A percentile compares a stretch with the other conserved stretches of the same genome.
phyloP scores from a whole-genome alignment of 257 asterid genomes.

The Euphrasia confusa region DNA sequence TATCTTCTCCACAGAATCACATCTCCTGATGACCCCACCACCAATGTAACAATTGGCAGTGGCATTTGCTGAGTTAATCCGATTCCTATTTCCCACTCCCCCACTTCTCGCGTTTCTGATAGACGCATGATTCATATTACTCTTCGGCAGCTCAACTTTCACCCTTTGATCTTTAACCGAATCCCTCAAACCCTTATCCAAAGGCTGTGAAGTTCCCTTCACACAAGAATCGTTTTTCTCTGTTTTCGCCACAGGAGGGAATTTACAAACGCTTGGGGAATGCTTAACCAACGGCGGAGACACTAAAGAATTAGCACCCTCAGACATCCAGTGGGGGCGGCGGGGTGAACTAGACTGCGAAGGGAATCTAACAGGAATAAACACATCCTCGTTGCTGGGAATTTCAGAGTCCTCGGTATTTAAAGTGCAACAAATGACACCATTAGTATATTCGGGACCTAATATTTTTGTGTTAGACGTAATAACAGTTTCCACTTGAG shows the following conservation, averaged over 20 bases:
- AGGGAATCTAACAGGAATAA: constrained; percentile 62
- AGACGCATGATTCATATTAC: constrained; percentile 28
- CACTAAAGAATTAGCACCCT: constrained; percentile 35
- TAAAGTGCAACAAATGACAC: constrained; percentile 63
- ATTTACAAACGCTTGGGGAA: constrained; percentile 27
- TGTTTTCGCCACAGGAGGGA: constrained; percentile 25
- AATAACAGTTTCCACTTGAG: constrained; percentile 34
- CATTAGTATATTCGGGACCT: constrained; percentile 61
- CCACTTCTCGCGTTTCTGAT: constrained; percentile 26
- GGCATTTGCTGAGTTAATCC: constrained; percentile 27
- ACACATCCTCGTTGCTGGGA: constrained; percentile 83
- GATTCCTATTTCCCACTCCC: constrained; percentile 19
- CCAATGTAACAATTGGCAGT: constrained; percentile 23
- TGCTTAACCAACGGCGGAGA: constrained; percentile 32
- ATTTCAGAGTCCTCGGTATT: constrained; percentile 68
- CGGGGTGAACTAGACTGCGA: constrained; percentile 36
- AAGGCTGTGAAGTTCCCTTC: constrained; percentile 26
- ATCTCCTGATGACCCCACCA: constrained; percentile 25
- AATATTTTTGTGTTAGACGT: constrained; percentile 26
- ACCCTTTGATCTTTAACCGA: constrained; percentile 29
- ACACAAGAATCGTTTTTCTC: constrained; percentile 26
- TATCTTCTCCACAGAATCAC: constrained; percentile 20
- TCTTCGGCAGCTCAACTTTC: constrained; percentile 38
- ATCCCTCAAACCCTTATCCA: constrained; percentile 19
- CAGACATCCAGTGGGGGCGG: constrained; percentile 29